Conservation (phyloP, 495 filamentous ascomycete species). For the Trichoderma gamsii region DNA sequence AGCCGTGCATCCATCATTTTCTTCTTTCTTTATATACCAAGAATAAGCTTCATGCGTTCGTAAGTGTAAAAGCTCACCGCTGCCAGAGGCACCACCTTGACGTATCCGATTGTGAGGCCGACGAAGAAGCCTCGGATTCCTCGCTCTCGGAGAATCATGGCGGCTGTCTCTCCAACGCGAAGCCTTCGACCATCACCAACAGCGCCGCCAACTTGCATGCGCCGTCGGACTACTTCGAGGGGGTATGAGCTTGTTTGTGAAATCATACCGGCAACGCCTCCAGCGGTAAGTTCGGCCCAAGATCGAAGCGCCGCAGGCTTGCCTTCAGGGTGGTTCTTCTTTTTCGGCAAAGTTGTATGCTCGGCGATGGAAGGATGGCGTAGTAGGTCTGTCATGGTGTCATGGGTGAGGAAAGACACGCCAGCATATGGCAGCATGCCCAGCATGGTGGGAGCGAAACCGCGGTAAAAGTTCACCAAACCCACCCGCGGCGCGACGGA, state of each 20-base stretch:
- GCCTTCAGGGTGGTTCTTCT: slow-evolving; percentile 39
- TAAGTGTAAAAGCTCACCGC: slow-evolving; percentile 74
- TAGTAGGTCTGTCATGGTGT: slow-evolving; percentile 75
- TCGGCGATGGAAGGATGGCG: slow-evolving; percentile 56
- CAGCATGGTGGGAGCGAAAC: slow-evolving; percentile 79
- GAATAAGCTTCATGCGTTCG: slow-evolving; percentile 67
- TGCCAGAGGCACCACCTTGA: slow-evolving; percentile 87
- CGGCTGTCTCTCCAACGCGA: slow-evolving; percentile 70
- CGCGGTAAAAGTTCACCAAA: slow-evolving; percentile 86
- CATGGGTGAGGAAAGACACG: slow-evolving; percentile 94
- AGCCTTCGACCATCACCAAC: slow-evolving; percentile 81
- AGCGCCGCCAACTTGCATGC: slow-evolving; percentile 94
- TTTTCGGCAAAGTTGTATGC: slow-evolving; percentile 57
- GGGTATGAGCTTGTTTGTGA: slow-evolving; percentile 92
- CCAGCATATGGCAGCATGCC: slow-evolving; percentile 98
- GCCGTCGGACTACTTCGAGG: slow-evolving; percentile 79
- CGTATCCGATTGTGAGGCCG: slow-evolving; percentile 87
- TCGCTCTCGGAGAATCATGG: slow-evolving; percentile 63
- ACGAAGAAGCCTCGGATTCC: slow-evolving; percentile 86
- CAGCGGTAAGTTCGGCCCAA: slow-evolving; percentile 80
- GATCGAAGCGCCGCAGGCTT: slow-evolving; percentile 59
- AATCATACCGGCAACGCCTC: slow-evolving; percentile 77
- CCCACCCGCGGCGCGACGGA: slow-evolving; percentile 56
- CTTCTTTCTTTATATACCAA: slow-evolving; percentile 57
- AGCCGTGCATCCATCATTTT: slow-evolving; percentile 6